Base-by-base conservation (phyloP, 306 rosid genomes). In the Datisca glomerata region DNA sequence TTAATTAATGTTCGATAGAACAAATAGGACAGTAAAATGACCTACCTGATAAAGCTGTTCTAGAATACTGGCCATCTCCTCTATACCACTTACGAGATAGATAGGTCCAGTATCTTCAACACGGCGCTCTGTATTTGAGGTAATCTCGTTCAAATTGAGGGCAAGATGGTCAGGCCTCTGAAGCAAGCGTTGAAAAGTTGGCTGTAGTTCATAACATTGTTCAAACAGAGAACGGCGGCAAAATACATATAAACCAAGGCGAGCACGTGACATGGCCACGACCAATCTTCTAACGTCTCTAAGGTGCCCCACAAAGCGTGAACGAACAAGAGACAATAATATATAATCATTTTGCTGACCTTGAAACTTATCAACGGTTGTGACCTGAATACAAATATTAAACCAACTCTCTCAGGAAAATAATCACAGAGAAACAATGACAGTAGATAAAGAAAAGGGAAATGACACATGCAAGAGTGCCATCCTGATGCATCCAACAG, bases 241-340 rank as follows among this genome's bases (percentile, higher is more conserved):
- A 51, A 89, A 89, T 51, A 89, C 93, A 52, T 77, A 89, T 15
- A 89, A 63, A 54, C 98, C 98, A 64, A 77, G 84, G 40, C 95
- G 75, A 59, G 98, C 98, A 77, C 92, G 93, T 51, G 98, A 89
- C 98, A 89, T 84, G 48, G 95, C 98, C 50, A 84, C 98, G 49
- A 89, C 79, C 78, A 89, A 73, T 78, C 98, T 89, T 63, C 98
- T 70, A 39, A 89, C 98, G 73, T 84, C 98, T 16, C 98, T 91
- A 31, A 89, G 79, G 67, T 89, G 98, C 72, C 98, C 98, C 45
- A 89, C 98, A 55, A 83, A 75, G 44, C 91, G 81, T 17, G 98
- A 77, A 31, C 98, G 95, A 49, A 78, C 95, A 41, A 89, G 93
- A 37, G 95, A 89, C 24, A 89, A 73, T 78, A 89, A 42, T 65